Evolutionary conservation across 2,329 filamentous ascomycete genomes (phyloP), one percentile per base, ranked within the genome.

Genomic region (Nannizzia gypsea): DNA sequence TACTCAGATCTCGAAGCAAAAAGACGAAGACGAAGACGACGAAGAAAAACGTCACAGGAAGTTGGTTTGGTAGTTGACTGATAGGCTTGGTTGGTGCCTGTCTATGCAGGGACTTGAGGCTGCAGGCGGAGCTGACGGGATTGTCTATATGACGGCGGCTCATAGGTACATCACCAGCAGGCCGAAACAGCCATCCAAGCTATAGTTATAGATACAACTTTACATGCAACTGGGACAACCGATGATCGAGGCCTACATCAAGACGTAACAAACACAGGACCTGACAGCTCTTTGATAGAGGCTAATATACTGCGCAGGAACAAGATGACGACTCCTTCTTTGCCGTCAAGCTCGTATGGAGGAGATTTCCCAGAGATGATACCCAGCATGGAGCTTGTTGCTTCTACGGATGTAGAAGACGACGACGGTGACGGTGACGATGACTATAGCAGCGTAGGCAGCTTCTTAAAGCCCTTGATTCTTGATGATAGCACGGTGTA

Each of bases 401-500:
- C 17, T 11, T 28, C 52, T n/a, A 3, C n/a, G 6, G 50, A 34
- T n/a, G 3, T 50, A 13, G 44, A 24, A 20, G 52, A 34, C 31
- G 52, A 56, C 31, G 52, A 56, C 52, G 1, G 20, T 8, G 26
- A 24, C 6, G 34, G 13, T 40, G 55, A 40, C n/a, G 31, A 57
- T 3, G 36, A 57, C n/a, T n/a, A n/a, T 57, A 11, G 9, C 31
- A 13, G 31, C 31, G 34, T 48, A 34, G 9, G 4, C 20, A 3
- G 11, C 42, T 60, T 60, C 31, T 20, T 60, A 15, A 56, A 42
- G 34, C 59, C 59, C n/a, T 22, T 60, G 40, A n/a, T 13, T 8
- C 54, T 52, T 17, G 55, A 52, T n/a, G 15, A 57, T 38, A 38
- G 48, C 9, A 67, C 64, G n/a, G 67, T 75, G 6, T 72, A 74